Conservation (phyloP, 352 stramenopile species). For the Pythium rhizo-oryzae region DNA sequence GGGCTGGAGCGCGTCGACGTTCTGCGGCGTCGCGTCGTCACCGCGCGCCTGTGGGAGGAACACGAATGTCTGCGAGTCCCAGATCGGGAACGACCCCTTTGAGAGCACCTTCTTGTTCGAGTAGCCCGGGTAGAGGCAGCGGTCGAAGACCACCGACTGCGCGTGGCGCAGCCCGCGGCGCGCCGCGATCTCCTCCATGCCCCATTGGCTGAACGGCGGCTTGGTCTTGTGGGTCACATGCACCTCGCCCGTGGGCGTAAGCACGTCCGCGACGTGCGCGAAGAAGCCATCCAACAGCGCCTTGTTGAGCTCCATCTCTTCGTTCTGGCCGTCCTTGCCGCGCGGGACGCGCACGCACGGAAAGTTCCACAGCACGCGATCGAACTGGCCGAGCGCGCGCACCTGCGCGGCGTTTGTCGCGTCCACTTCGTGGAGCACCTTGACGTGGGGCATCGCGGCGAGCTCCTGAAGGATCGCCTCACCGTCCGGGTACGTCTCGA, state of each 20-base stretch:
- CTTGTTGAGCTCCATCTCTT: constrained; percentile 96
- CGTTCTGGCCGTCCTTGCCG: constrained; percentile 96
- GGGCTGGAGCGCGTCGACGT: constrained; percentile 30
- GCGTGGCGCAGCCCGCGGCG: constrained; percentile 49
- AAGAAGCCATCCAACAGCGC: constrained; percentile 92
- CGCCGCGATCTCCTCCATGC: constrained; percentile 69
- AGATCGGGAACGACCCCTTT: constrained; percentile 95
- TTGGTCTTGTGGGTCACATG: constrained; percentile 97
- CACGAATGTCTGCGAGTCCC: constrained; percentile 95
- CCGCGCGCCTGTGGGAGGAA: constrained; percentile 63
- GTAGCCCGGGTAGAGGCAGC: constrained; percentile 92
- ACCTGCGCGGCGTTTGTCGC: constrained; percentile 87
- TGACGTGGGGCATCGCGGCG: constrained; percentile 52
- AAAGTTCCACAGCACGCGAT: constrained; percentile 97
- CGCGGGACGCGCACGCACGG: constrained; percentile 90
- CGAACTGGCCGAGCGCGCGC: constrained; percentile 68
- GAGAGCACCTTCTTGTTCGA: constrained; percentile 96
- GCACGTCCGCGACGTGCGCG: constrained; percentile 42
- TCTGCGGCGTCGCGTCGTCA: constrained; percentile 19
- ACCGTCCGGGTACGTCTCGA: constrained; percentile 91
- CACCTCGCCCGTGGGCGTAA: constrained; percentile 84
- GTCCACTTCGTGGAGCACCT: constrained; percentile 90
- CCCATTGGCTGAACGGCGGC: constrained; percentile 89
- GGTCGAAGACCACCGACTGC: constrained; percentile 93
- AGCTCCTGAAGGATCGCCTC: constrained; percentile 82